Evolutionary conservation across 805 yeast species (phyloP), one percentile per base, ranked within the genome.

Genomic region (Candida sakaeoensis): DNA sequence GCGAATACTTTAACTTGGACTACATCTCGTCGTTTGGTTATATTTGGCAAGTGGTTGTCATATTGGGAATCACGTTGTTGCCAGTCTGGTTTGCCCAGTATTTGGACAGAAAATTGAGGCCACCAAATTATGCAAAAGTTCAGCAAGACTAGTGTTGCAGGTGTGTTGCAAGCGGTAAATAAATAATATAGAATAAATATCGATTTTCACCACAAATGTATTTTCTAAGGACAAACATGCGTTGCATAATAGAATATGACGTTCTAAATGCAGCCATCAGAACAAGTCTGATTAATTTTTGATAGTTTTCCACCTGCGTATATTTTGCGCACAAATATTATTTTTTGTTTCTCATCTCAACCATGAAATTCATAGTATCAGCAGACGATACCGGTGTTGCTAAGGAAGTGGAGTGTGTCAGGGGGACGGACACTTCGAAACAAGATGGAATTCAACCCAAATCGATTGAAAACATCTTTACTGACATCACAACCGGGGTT

Each of bases 101-200:
- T 3, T 65, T 91, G 13, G 80, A 82, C 54, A 74, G 95, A 47
- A 79, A 70, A 45, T 60, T 93, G 41, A 78, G 89, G 50, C 98
- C 99, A 3, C 99, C 99, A 23, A 88, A 87, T 55, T 93, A 93
- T 60, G 97, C 97, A 7, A 93, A 93, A 60, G 98, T 93, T 30
- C 98, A 90, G 59, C 93, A 85, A 45, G 82, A 75, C 40, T 80
- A 47, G 38, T 19, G 17, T 14, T 14, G 10, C n/a, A n/a, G n/a
- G n/a, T n/a, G n/a, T n/a, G n/a, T n/a, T n/a, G n/a, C n/a, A n/a
- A n/a, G n/a, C n/a, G n/a, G n/a, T n/a, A n/a, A n/a, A n/a, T n/a
- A n/a, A n/a, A n/a, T n/a, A n/a, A n/a, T n/a, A n/a, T n/a, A n/a
- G n/a, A n/a, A n/a, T n/a, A n/a, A n/a, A n/a, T n/a, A n/a, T n/a